Evolutionary conservation across 257 asterid genomes (phyloP).

Genomic region (Verbena officinalis): DNA sequence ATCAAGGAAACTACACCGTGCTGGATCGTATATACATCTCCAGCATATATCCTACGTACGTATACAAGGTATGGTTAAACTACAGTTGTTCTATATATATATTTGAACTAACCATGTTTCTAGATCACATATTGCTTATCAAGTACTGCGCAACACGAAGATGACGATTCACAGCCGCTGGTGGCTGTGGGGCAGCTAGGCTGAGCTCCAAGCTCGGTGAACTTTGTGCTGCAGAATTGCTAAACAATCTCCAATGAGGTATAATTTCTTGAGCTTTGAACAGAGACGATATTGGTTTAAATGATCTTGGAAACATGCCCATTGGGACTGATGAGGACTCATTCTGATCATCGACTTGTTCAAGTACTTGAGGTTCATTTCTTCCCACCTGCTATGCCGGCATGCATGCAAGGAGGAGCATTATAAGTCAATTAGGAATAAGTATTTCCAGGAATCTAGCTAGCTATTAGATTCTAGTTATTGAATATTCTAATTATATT

Average conservation of each 20-base stretch:
- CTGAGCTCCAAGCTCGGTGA: conserved; percentile 39
- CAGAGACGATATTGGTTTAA: not conserved
- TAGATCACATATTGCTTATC: conserved; percentile 15
- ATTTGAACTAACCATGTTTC: not conserved
- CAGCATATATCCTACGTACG: conserved; percentile 10
- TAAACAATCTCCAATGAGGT: conserved; percentile 25
- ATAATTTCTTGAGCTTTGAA: conserved; percentile 3
- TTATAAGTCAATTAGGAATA: too few species aligned
- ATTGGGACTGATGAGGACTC: not conserved
- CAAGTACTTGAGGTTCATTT: conserved; percentile 14
- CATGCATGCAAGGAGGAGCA: not conserved
- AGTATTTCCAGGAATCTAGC: too few species aligned
- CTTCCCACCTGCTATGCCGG: conserved; percentile 20
- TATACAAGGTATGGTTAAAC: not conserved
- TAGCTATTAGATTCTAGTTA: too few species aligned
- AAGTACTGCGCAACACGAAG: conserved; percentile 7
- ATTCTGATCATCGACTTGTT: not conserved
- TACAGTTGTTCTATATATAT: too few species aligned
- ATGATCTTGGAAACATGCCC: not conserved
- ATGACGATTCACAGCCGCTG: not conserved
- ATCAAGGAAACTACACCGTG: too few species aligned
- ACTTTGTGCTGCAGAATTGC: conserved; percentile 17
- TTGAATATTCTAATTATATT: too few species aligned
- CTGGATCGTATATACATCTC: too few species aligned
- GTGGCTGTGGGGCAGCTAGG: conserved; percentile 22